Percentiles rank a stretch among this genome's conserved stretches.
phyloP scores from a whole-genome alignment of 768 basidiomycete genomes.

The Podaxis pistillaris region DNA sequence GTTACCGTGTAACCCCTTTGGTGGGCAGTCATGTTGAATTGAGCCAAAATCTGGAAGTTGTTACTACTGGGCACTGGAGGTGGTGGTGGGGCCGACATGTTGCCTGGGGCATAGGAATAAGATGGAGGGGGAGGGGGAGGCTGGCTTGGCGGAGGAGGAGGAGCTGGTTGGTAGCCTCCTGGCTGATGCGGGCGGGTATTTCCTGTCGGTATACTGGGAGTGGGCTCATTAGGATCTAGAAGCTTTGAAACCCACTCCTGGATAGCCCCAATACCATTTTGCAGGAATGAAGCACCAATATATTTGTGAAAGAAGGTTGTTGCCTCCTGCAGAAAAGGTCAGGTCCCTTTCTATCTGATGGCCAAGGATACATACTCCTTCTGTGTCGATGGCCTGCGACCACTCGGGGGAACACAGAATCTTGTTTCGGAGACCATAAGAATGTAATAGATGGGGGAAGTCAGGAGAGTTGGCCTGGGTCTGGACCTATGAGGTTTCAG shows the following conservation, averaged over 20 bases:
- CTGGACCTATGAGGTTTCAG: neutral
- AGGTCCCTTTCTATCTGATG: neutral
- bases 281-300: constrained; percentile 64
- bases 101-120: neutral
- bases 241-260: constrained; percentile 59
- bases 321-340: constrained; percentile 43
- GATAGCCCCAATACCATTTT: constrained; percentile 47
- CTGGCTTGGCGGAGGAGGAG: constrained; percentile 8
- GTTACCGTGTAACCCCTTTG: constrained; percentile 44
- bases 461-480: neutral
- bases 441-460: constrained; percentile 7
- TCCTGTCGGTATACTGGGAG: constrained; percentile 9
- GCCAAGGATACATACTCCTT: constrained; percentile 18
- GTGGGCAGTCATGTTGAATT: constrained; percentile 52
- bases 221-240: constrained; percentile 42
- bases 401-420: constrained; percentile 45
- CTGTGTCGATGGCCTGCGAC: constrained; percentile 22
- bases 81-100: constrained; percentile 22
- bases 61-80: constrained; percentile 19
- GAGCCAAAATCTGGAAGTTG: constrained; percentile 35
- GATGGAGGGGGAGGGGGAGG: constrained; percentile 21
- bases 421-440: constrained; percentile 52
- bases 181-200: constrained; percentile 2
- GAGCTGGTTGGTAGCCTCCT: neutral
- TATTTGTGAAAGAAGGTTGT: constrained; percentile 57